phyloP scores from a whole-genome alignment of 2,329 filamentous ascomycete species.

The Aspergillus fischeri region DNA sequence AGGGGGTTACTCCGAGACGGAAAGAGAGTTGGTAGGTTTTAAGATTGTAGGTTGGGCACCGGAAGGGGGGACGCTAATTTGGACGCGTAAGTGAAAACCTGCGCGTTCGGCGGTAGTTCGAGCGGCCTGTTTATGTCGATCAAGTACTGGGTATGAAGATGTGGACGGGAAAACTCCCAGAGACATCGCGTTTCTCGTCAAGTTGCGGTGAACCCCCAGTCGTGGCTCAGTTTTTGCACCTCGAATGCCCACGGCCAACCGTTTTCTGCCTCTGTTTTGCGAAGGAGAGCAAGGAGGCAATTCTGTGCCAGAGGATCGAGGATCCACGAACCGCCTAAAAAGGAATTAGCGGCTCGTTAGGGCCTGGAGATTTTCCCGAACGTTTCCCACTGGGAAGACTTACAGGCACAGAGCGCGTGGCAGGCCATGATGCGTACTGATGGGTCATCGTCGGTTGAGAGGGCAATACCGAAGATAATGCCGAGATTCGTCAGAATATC shows the following conservation, averaged over 20 bases:
- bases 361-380: not conserved
- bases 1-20: not conserved
- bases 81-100: too few species aligned
- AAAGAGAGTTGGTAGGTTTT: not conserved
- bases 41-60: not conserved
- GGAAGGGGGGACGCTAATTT: not conserved
- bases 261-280: slow-evolving; percentile 19
- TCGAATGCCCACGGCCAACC: slow-evolving; percentile 21
- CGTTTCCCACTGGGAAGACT: not conserved
- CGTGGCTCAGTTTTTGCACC: slow-evolving; percentile 14
- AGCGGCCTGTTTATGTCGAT: not conserved
- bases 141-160: not conserved
- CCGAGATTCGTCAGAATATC: slow-evolving; percentile 25
- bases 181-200: not conserved
- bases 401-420: slow-evolving; percentile 32
- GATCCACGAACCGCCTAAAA: slow-evolving; percentile 27
- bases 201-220: slow-evolving; percentile 13
- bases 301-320: slow-evolving; percentile 24
- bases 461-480: slow-evolving; percentile 30
- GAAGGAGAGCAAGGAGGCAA: slow-evolving; percentile 19
- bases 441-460: slow-evolving; percentile 31
- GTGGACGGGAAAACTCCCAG: not conserved
- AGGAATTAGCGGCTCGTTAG: not conserved
- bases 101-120: not conserved
- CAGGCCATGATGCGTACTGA: slow-evolving; percentile 31